A percentile compares a stretch with the other conserved stretches of the same genome.
phyloP scores from a whole-genome alignment of 805 yeast species.

The Yarrowia osloensis region DNA sequence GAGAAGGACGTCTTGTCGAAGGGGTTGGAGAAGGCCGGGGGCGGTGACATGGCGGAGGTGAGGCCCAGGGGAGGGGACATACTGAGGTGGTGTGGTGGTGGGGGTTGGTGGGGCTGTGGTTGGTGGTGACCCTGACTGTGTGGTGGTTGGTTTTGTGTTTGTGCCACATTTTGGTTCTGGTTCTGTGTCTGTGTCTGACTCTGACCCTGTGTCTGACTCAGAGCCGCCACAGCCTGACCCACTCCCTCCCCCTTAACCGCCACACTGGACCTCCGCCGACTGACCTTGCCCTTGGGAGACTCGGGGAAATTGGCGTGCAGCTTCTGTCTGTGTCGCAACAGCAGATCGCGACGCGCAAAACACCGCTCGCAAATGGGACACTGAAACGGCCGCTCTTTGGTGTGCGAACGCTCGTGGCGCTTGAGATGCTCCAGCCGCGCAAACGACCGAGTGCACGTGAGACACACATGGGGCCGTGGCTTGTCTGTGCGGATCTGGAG shows the following conservation, averaged over 20 bases:
- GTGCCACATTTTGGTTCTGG: neutral
- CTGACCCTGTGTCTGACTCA: neutral
- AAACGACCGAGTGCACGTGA: conserved; percentile 90
- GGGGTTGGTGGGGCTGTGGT: neutral
- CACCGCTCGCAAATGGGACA: conserved; percentile 96
- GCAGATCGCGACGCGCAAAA: conserved; percentile 74
- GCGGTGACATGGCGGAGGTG: neutral
- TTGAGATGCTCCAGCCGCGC: conserved; percentile 93
- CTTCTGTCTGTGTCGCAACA: conserved; percentile 92
- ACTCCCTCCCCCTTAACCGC: conserved; percentile 18
- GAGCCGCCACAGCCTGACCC: neutral
- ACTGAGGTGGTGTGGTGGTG: neutral
- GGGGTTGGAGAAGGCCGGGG: conserved; percentile 13
- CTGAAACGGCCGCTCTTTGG: conserved; percentile 93
- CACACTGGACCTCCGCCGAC: conserved; percentile 13
- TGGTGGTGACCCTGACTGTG: too few relatives aligned
- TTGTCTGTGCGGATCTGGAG: conserved; percentile 84
- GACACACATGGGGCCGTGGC: conserved; percentile 90
- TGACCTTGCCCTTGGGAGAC: conserved; percentile 31
- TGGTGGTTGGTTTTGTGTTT: neutral
- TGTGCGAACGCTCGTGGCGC: conserved; percentile 91
- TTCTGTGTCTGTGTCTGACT: neutral
- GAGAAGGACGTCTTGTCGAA: neutral
- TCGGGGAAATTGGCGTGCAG: conserved; percentile 56
- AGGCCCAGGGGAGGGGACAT: neutral